Conservation (phyloP, 2,329 filamentous ascomycete species). For the Aspergillus pseudoterreus region DNA sequence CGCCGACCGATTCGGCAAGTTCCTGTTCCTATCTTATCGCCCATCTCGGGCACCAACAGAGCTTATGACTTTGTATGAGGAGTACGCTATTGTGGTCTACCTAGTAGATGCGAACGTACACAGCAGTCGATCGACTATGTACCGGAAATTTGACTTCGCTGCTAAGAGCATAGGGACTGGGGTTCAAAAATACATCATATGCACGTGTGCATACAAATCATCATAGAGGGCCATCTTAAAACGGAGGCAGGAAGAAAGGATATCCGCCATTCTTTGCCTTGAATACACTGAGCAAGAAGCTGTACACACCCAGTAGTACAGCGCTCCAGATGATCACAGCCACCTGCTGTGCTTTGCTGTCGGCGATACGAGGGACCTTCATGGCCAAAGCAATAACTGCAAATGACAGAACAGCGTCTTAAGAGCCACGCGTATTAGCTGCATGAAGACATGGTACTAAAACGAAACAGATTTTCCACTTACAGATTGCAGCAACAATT, state of each 20-base stretch:
- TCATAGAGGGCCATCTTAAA: constrained; percentile 45
- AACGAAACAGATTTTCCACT: constrained; percentile 37
- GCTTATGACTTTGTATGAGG: no score
- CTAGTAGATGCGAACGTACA: no score
- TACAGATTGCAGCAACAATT: constrained; percentile 90
- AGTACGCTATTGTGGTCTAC: no score
- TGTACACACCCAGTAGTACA: constrained; percentile 79
- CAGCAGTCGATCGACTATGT: no score
- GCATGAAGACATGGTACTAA: no score
- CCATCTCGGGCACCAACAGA: no score
- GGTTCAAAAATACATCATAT: not conserved
- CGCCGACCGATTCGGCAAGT: not conserved
- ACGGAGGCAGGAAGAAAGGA: constrained; percentile 89
- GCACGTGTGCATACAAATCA: not conserved
- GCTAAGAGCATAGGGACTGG: no score
- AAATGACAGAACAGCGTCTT: constrained; percentile 79
- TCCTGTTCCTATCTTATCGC: no score
- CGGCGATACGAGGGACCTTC: constrained; percentile 84
- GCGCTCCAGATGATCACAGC: constrained; percentile 76
- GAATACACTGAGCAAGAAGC: constrained; percentile 91
- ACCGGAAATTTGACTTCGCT: no score
- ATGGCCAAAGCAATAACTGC: constrained; percentile 85
- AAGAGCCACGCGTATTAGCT: constrained; percentile 13
- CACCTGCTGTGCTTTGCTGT: constrained; percentile 73
- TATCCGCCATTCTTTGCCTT: constrained; percentile 92